phyloP scores from a whole-genome alignment of 176 grass and related monocot species.

The Paspalum notatum region DNA sequence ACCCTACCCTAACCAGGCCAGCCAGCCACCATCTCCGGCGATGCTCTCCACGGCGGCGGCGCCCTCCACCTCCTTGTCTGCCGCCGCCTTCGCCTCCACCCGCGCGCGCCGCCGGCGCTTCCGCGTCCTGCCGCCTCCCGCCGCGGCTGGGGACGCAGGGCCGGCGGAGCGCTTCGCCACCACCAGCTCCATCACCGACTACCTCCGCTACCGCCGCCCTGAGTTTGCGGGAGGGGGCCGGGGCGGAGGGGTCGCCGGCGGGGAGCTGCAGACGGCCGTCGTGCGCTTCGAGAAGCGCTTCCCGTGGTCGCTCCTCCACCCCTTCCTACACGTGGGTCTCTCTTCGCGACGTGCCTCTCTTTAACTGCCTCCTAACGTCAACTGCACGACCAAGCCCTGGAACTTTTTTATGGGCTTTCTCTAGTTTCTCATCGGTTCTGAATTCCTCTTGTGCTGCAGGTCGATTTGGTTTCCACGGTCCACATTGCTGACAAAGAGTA shows the following conservation, averaged over 20 bases:
- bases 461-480: conserved; percentile 89
- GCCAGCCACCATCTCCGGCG: not conserved
- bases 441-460: conserved; percentile 46
- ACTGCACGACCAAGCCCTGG: not conserved
- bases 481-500: conserved; percentile 90
- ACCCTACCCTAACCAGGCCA: not conserved
- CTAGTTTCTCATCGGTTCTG: conserved; percentile 8
- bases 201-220: conserved; percentile 65
- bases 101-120: not conserved
- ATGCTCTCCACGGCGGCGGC: conserved; percentile 47
- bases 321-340: conserved; percentile 60
- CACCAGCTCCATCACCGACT: conserved; percentile 60
- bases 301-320: conserved; percentile 69
- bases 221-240: not conserved
- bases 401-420: not conserved
- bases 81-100: conserved; percentile 4
- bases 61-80: conserved; percentile 30
- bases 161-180: conserved; percentile 43
- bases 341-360: not conserved
- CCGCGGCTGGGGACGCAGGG: not conserved
- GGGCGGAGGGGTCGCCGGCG: conserved; percentile 3
- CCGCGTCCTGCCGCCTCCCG: not conserved
- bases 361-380: not conserved
- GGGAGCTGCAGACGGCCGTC: conserved; percentile 84
- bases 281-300: conserved; percentile 74